Evolutionary conservation across 1,284 basidiomycete species (phyloP).

Genomic region (Ceratobasidium sp.): DNA sequence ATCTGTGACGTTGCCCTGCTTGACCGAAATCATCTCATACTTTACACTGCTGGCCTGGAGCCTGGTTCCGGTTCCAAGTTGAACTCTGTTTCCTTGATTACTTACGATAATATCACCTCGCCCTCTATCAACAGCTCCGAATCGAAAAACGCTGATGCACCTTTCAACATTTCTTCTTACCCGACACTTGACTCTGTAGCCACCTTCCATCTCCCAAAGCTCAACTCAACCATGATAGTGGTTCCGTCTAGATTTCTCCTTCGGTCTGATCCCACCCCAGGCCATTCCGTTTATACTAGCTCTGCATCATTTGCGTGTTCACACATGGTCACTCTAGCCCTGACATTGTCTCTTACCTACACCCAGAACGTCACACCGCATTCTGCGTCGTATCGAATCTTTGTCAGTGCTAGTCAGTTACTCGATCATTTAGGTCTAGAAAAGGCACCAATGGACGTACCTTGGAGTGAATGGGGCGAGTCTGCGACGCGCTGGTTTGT

Average conservation of each 20-base stretch:
- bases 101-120: neutral
- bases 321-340: neutral
- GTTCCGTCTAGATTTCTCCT: neutral
- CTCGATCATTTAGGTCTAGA: neutral
- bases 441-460: neutral
- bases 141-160: neutral
- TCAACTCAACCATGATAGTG: neutral
- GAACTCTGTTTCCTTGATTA: neutral
- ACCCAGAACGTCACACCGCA: neutral
- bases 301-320: neutral
- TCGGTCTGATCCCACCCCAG: neutral
- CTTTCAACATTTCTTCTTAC: neutral
- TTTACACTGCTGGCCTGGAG: neutral
- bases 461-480: conserved; percentile 28
- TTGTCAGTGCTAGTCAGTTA: neutral
- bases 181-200: neutral
- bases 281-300: too few relatives aligned
- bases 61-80: neutral
- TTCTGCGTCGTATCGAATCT: neutral
- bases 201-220: neutral
- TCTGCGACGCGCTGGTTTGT: conserved; percentile 20
- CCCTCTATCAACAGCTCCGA: neutral
- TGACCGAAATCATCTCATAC: neutral
- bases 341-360: neutral
- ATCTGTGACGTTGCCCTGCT: conserved; percentile 8